A percentile compares a stretch with the other conserved stretches of the same genome.
Evolutionary conservation across 1,284 basidiomycete genomes (phyloP).

Genomic region (Lentinus polychrous): DNA sequence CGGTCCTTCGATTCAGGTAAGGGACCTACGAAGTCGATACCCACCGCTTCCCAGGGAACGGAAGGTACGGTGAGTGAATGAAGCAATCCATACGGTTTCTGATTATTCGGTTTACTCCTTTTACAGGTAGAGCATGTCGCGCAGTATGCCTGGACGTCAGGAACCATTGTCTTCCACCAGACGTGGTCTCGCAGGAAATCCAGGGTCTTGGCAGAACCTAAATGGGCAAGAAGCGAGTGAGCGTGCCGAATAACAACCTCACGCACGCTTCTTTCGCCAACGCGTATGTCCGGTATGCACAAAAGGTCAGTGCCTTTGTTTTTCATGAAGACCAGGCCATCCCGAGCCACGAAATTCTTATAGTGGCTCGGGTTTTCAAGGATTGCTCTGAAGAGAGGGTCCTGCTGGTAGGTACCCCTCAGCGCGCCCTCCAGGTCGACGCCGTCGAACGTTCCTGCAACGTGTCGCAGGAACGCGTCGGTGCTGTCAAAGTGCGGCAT

Average conservation of each 20-base stretch:
- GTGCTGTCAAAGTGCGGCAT: too few species aligned
- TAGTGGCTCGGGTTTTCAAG: conserved; percentile 9
- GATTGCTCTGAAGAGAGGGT: conserved; percentile 13
- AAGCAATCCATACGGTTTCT: conserved; percentile 21
- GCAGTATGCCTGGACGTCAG: conserved; percentile 21
- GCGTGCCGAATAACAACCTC: conserved; percentile 28
- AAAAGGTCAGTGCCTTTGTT: conserved; percentile 9
- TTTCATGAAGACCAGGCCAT: neutral
- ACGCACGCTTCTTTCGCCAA: conserved; percentile 15
- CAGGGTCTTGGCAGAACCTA: conserved; percentile 3
- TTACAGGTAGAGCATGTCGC: conserved; percentile 20
- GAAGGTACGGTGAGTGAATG: conserved; percentile 17
- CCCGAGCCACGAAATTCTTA: neutral
- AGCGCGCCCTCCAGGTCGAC: conserved; percentile 7
- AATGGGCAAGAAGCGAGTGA: conserved; percentile 25
- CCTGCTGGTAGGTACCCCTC: conserved; percentile 5
- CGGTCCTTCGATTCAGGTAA: conserved; percentile 23
- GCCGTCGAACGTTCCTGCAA: neutral
- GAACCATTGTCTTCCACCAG: conserved; percentile 23
- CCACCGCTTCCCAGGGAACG: conserved; percentile 25
- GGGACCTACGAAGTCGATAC: conserved; percentile 32
- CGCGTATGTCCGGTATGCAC: conserved; percentile 28
- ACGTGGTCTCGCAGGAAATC: conserved; percentile 3
- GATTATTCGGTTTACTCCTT: conserved; percentile 19
- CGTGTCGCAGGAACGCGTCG: too few species aligned